Evolutionary conservation across 768 basidiomycete species (phyloP), one percentile per base, ranked within the genome.

Genomic region (Pulveroboletus sp.): DNA sequence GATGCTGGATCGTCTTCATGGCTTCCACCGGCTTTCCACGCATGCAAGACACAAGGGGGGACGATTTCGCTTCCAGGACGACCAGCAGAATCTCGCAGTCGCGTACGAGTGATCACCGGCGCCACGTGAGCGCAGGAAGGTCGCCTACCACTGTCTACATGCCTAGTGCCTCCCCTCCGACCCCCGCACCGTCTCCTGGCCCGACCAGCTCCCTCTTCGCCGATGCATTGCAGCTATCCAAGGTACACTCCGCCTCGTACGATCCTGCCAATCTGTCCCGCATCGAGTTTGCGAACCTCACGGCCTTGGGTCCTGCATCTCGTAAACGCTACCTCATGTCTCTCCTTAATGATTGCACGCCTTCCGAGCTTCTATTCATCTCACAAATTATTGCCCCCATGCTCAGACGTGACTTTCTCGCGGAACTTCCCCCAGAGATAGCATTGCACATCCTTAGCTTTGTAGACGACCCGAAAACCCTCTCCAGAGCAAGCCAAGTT

Each of bases 401-500:
- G 35, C 78, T 88, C 54, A 80, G 80, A 56, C 78, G 80, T 0
- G 83, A 86, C 56, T 81, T 82, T 51, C 67, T 73, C 37, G 61
- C 69, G 10, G 79, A 82, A 32, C 68, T 85, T 16, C 83, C 83
- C 5, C 67, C 76, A 14, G 93, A 96, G 68, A 72, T 96, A 13
- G 78, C 82, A 0, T 65, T 93, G 19, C 79, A 91, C 58, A 78
- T 93, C 46, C 74, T 96, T 30, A 68, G 76, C 48, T 93, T 83
- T 64, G 73, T 95, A 36, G 82, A 91, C 48, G 85, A 91, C 38
- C 83, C 88, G 0, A 70, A 71, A 36, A 83, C 86, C 0, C 80
- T 96, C 10, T 73, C 81, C 0, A 73, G 89, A 11, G 86, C 86
- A 0, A 73, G 78, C 34, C 75, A 78, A 29, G 93, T 94, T 24